Evolutionary conservation across 2,329 filamentous ascomycete genomes (phyloP).

Genomic region (Aspergillus awamori): DNA sequence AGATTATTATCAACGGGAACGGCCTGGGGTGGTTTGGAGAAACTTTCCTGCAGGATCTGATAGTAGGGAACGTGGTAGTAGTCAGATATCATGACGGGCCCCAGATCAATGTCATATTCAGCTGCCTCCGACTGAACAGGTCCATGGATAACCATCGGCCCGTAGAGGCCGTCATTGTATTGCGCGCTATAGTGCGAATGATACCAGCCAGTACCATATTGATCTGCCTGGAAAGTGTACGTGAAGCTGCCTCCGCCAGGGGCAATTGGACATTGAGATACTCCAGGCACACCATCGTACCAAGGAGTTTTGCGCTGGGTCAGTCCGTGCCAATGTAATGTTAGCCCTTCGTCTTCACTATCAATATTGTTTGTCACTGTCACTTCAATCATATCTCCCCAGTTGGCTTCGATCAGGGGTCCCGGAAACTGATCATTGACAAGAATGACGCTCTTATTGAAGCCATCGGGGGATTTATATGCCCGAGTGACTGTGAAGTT

Average conservation of each 20-base stretch:
- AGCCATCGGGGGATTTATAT: conserved; percentile 33
- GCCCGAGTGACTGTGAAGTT: conserved; percentile 30
- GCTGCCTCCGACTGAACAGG: conserved; percentile 27
- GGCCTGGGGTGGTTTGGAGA: neutral
- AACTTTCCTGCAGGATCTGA: neutral
- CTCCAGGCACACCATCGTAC: conserved; percentile 17
- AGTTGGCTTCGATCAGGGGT: conserved; percentile 38
- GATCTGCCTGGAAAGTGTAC: conserved; percentile 33
- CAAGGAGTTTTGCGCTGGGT: conserved; percentile 21
- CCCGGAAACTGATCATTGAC: conserved; percentile 36
- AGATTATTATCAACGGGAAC: neutral
- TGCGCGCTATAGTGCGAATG: conserved; percentile 37
- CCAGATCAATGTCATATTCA: conserved; percentile 33
- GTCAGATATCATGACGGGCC: conserved; percentile 34
- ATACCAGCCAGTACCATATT: conserved; percentile 38
- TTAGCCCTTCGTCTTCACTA: conserved; percentile 3
- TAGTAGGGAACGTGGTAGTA: conserved; percentile 18
- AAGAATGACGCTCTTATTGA: conserved; percentile 30
- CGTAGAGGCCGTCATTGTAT: conserved; percentile 35
- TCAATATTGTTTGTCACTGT: conserved; percentile 32
- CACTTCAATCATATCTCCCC: conserved; percentile 36
- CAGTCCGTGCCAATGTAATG: conserved; percentile 26
- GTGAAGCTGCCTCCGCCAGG: conserved; percentile 33
- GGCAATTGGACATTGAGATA: conserved; percentile 37
- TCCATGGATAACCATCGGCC: conserved; percentile 37